Evolutionary conservation across 176 grass and related monocot genomes (phyloP), one percentile per base, ranked within the genome.

Genomic region (Avena eriantha): DNA sequence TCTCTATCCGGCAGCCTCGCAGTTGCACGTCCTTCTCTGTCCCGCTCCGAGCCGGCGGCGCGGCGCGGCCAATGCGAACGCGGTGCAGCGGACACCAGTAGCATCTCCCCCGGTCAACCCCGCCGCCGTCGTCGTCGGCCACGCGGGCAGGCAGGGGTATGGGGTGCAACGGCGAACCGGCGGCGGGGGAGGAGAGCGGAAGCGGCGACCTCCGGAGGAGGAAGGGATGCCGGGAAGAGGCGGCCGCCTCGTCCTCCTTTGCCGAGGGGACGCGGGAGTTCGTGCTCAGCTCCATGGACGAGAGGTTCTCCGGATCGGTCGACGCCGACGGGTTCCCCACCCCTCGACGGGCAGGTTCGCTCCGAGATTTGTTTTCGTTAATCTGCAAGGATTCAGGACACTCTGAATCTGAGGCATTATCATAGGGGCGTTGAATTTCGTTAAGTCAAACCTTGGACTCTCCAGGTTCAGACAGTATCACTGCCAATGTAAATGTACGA

Each of bases 261-360:
- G 64, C 86, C 5, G 83, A 88, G 66, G 87, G 81, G 48, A 85
- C 86, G 66, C 85, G 81, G 82, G 89, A 92, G 73, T 92, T 84
- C 81, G 87, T 93, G 49, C 84, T 93, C 60, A 90, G 70, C 21
- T 90, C 89, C 51, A 91, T 93, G 88, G 91, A 94, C 80, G 73
- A 82, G 58, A 82, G 81, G 78, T 93, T 92, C 53, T 90, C 89
- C 17, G 92, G 92, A 88, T 92, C 89, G 79, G 75, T 39, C 12
- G 53, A 86, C 51, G 72, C 43, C 4, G 93, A 86, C 12, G 81
- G 63, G 26, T 80, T 89, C 21, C 18, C 46, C 50, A 73, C 70
- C 43, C 63, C 85, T 47, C 82, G 46, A 3, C 73, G 83, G 34
- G 45, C 59, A 88, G 94, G 94, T 91, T 68, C 10, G 78, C 58